phyloP scores from a whole-genome alignment of 1,284 basidiomycete species.

The Fomitopsis pinicola region DNA sequence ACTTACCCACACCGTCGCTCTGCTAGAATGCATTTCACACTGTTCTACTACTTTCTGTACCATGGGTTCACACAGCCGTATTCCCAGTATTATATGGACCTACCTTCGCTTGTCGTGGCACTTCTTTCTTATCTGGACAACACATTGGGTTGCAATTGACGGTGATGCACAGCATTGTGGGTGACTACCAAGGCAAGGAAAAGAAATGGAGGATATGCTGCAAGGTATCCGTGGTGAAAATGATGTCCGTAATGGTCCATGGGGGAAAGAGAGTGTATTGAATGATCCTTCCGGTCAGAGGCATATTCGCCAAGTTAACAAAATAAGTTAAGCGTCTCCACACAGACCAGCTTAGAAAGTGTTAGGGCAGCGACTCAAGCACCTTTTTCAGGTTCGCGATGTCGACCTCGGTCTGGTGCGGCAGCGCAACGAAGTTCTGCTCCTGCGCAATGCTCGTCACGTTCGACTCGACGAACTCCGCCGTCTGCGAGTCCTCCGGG shows the following conservation, averaged over 20 bases:
- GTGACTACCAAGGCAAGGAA: neutral
- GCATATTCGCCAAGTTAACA: neutral
- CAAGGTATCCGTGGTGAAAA: neutral
- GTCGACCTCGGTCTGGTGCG: constrained; percentile 52
- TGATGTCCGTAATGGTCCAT: neutral
- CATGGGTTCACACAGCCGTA: neutral
- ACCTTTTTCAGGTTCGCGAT: constrained; percentile 47
- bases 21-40: constrained; percentile 1
- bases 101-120: neutral
- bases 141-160: neutral
- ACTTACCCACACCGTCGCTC: neutral
- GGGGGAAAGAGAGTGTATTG: neutral
- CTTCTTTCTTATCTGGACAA: neutral
- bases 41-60: constrained; percentile 4
- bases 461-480: constrained; percentile 43
- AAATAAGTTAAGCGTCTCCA: neutral
- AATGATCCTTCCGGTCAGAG: neutral
- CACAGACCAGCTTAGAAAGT: neutral
- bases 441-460: constrained; percentile 33
- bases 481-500: constrained; percentile 41
- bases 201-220: neutral
- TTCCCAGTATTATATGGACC: constrained; percentile 6
- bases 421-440: constrained; percentile 44
- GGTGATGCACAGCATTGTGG: neutral
- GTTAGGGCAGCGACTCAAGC: constrained; percentile 6